Conservation (phyloP, 2,329 filamentous ascomycete species). For the Alternaria sp. region DNA sequence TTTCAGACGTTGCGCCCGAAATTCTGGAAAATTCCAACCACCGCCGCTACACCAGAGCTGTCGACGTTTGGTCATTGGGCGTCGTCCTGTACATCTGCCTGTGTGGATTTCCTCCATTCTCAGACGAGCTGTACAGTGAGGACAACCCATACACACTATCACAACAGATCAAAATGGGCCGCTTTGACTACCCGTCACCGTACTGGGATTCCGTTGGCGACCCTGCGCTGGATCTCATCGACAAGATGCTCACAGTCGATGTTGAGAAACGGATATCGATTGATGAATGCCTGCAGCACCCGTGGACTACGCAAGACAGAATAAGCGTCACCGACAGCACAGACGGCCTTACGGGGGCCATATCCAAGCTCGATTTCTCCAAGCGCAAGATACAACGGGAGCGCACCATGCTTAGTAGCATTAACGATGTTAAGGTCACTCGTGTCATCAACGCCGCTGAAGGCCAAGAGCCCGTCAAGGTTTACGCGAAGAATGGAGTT, state of each 20-base stretch:
- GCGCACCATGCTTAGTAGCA: conserved; percentile 80
- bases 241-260: conserved; percentile 91
- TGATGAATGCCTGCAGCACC: conserved; percentile 88
- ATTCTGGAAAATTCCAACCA: conserved; percentile 83
- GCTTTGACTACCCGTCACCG: conserved; percentile 93
- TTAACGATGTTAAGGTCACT: conserved; percentile 75
- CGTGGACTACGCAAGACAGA: conserved; percentile 74
- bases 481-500: conserved; percentile 48
- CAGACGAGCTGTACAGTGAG: conserved; percentile 81
- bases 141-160: conserved; percentile 87
- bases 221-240: conserved; percentile 88
- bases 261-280: conserved; percentile 83
- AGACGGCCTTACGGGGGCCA: conserved; percentile 86
- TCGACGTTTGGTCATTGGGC: conserved; percentile 97
- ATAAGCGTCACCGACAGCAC: conserved; percentile 80
- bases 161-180: conserved; percentile 86
- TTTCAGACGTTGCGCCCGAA: conserved; percentile 84
- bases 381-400: conserved; percentile 81
- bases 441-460: conserved; percentile 63
- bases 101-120: conserved; percentile 96
- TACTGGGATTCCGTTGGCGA: conserved; percentile 94
- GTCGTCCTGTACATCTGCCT: conserved; percentile 97
- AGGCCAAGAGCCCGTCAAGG: conserved; percentile 54
- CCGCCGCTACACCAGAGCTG: conserved; percentile 90
- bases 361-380: conserved; percentile 81